Percentiles rank a stretch among this genome's conserved stretches.
Conservation (phyloP, 148 eudicot species). For the Dianthus caryophyllus region DNA sequence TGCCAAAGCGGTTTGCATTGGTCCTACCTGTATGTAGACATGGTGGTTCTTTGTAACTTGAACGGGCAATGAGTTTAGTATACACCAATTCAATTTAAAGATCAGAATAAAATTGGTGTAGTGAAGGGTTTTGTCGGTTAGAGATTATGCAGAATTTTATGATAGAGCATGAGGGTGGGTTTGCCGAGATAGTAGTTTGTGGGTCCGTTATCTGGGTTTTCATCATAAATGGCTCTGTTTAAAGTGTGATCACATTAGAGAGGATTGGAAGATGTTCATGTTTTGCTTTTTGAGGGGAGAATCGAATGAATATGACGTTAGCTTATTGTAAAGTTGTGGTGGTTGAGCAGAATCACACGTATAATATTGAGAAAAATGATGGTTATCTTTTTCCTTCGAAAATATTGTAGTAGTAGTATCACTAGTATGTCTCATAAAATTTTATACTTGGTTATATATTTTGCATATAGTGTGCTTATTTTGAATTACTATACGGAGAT, state of each 20-base stretch:
- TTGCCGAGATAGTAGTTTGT: not conserved
- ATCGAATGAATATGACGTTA: not conserved
- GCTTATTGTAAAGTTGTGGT: not conserved
- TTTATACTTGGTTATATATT: not conserved
- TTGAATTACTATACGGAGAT: too few relatives aligned
- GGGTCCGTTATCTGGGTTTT: not conserved
- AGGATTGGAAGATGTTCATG: not conserved
- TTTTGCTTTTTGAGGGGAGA: not conserved
- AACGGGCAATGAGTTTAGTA: not conserved
- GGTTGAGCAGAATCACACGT: not conserved
- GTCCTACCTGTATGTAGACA: too few relatives aligned
- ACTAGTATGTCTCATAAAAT: not conserved
- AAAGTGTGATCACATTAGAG: conserved; percentile 1
- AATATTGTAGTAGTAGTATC: not conserved
- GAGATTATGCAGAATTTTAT: not conserved
- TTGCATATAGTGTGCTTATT: not conserved
- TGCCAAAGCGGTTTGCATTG: too few relatives aligned
- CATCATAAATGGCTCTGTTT: not conserved
- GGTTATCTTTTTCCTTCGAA: not conserved
- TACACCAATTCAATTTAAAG: not conserved
- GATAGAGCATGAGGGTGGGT: not conserved
- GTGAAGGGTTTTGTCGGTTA: not conserved
- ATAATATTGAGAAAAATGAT: not conserved
- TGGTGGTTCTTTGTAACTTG: too few relatives aligned
- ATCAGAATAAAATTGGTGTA: not conserved